A percentile compares a stretch with the other conserved stretches of the same genome.
These are phyloP conservation scores for Pseudogymnoascus sp. DNA, from an alignment of 2,329 filamentous ascomycete genomes.

Conservation along the genomic window DNA sequence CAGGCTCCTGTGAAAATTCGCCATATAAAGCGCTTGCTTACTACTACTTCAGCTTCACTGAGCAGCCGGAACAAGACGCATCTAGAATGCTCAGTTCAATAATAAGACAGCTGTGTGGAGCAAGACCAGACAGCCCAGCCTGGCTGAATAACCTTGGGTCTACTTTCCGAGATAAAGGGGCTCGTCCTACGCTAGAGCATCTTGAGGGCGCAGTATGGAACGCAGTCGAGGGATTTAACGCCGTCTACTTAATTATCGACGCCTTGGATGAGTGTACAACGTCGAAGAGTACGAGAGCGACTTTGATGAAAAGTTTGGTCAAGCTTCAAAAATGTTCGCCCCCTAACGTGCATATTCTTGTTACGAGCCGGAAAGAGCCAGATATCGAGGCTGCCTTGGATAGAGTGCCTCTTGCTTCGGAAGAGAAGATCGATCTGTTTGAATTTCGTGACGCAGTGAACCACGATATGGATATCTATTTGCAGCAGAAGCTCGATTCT, in stretches of 20 bases:
- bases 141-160: neutral
- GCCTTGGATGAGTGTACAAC: slow-evolving; percentile 16
- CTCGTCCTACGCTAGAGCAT: slow-evolving; percentile 5
- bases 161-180: neutral
- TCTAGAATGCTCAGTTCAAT: slow-evolving; percentile 20
- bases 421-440: neutral
- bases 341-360: slow-evolving; percentile 25
- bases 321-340: slow-evolving; percentile 23
- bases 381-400: slow-evolving; percentile 27
- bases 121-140: slow-evolving; percentile 13
- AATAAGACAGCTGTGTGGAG: slow-evolving; percentile 16
- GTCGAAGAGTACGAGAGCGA: neutral
- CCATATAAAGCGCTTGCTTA: slow-evolving; percentile 17
- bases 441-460: neutral
- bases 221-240: slow-evolving; percentile 12
- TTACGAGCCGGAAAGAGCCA: slow-evolving; percentile 30
- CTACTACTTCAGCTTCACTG: slow-evolving; percentile 23
- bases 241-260: slow-evolving; percentile 15
- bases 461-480: neutral
- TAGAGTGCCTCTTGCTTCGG: neutral
- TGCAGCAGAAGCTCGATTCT: neutral
- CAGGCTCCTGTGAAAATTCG: neutral
- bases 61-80: slow-evolving; percentile 16
- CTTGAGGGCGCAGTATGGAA: neutral
- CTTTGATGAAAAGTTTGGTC: slow-evolving; percentile 23